phyloP scores from a whole-genome alignment of 2,329 filamentous ascomycete species.

The Aspergillus sp. region DNA sequence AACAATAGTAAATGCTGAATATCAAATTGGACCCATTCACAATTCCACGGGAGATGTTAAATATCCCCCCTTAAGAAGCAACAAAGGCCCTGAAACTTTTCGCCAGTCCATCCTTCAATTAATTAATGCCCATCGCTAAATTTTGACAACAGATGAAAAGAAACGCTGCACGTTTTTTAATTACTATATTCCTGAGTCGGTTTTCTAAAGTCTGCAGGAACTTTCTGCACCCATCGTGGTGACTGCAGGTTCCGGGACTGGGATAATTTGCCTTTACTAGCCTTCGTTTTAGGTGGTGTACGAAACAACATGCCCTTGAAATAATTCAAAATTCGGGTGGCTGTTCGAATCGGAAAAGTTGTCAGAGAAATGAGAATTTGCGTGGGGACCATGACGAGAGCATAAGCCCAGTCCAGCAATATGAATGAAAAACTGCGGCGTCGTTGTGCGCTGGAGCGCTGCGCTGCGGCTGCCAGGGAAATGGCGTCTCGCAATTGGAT shows the following conservation, averaged over 20 bases:
- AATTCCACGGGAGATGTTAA: not conserved
- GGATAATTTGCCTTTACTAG: constrained; percentile 19
- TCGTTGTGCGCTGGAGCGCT: constrained; percentile 20
- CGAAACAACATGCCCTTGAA: constrained; percentile 3
- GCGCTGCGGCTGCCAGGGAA: constrained; percentile 70
- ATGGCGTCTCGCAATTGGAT: constrained; percentile 70
- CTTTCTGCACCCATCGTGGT: constrained; percentile 5
- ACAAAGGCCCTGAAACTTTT: not conserved
- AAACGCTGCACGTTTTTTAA: not conserved
- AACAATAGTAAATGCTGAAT: not conserved
- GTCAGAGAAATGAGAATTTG: constrained; percentile 26
- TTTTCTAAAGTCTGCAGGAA: constrained; percentile 1
- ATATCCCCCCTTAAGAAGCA: not conserved
- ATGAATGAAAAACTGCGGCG: constrained; percentile 21
- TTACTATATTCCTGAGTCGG: constrained; percentile 4
- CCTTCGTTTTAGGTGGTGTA: not conserved
- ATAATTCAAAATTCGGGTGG: constrained; percentile 12
- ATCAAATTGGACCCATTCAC: not conserved
- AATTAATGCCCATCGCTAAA: not conserved
- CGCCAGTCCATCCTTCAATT: too few species aligned
- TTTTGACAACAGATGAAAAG: not conserved
- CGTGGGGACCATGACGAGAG: constrained; percentile 30
- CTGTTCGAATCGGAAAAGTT: constrained; percentile 25
- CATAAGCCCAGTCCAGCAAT: constrained; percentile 33
- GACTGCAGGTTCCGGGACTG: constrained; percentile 4